Conservation (phyloP, 2,329 filamentous ascomycete genomes). For the Fusarium marasasianum region DNA sequence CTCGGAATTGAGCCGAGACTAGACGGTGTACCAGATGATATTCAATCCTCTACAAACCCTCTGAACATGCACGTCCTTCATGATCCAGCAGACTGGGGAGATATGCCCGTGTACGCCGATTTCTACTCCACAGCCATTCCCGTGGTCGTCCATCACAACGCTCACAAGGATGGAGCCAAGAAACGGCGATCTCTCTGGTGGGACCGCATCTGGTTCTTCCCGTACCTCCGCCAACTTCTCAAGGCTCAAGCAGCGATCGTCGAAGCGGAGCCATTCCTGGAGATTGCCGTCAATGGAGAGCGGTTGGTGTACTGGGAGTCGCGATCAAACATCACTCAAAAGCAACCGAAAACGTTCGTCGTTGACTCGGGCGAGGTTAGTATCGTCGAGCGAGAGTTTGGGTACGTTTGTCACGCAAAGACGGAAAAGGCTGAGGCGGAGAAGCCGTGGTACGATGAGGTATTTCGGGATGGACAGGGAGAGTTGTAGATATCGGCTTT, state of each 20-base stretch:
- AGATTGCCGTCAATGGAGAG: background rate
- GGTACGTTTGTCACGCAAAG: background rate
- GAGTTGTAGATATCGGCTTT: background rate
- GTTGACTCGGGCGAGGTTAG: fast-evolving
- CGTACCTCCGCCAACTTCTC: conserved; percentile 14
- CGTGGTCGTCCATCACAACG: conserved; percentile 35
- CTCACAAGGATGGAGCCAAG: conserved; percentile 19
- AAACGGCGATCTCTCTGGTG: conserved; percentile 26
- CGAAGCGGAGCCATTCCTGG: background rate
- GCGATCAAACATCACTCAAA: background rate
- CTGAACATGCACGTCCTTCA: background rate
- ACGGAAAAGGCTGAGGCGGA: background rate
- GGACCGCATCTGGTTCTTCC: conserved; percentile 37
- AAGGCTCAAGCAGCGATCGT: background rate
- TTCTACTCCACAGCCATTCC: conserved; percentile 32
- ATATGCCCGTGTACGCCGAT: conserved; percentile 31
- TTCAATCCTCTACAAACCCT: background rate
- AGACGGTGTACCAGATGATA: conserved; percentile 11
- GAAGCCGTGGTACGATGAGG: conserved; percentile 17
- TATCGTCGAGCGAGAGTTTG: background rate
- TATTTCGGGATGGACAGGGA: conserved; percentile 28
- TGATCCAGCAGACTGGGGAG: conserved; percentile 12
- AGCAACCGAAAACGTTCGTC: conserved; percentile 11
- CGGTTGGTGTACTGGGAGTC: conserved; percentile 19
- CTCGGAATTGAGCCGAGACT: conserved; percentile 4